Evolutionary conservation across 2,329 filamentous ascomycete species (phyloP).

Genomic region (Lachnellula cervina): DNA sequence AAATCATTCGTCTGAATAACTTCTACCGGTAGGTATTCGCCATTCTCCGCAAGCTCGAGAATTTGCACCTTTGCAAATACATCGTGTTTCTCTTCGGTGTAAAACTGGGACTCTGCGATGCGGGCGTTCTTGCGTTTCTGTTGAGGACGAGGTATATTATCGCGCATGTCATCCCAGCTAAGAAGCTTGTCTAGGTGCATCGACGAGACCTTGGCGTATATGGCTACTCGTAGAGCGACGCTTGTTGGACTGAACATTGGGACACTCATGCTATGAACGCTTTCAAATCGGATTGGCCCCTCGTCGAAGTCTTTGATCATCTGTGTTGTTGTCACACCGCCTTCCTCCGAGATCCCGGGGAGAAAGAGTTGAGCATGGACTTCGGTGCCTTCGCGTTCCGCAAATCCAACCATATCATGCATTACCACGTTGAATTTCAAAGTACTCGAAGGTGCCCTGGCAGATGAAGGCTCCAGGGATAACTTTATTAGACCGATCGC

Average conservation of each 20-base stretch:
- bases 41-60: constrained; percentile 84
- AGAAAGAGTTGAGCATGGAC: constrained; percentile 97
- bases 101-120: constrained; percentile 88
- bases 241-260: constrained; percentile 71
- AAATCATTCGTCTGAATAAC: constrained; percentile 80
- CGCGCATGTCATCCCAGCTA: constrained; percentile 98
- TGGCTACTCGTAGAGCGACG: constrained; percentile 75
- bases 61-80: constrained; percentile 84
- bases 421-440: constrained; percentile 98
- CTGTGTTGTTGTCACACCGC: constrained; percentile 89
- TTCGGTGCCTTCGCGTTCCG: constrained; percentile 90
- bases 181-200: constrained; percentile 97
- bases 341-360: constrained; percentile 81
- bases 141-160: constrained; percentile 59
- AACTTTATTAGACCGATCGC: constrained; percentile 87
- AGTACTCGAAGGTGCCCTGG: constrained; percentile 84
- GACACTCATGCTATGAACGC: constrained; percentile 96
- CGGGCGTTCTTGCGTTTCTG: constrained; percentile 52
- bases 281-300: constrained; percentile 87
- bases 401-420: constrained; percentile 91
- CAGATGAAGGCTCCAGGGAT: constrained; percentile 88
- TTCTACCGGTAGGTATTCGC: constrained; percentile 87
- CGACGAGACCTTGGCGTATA: constrained; percentile 83
- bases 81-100: constrained; percentile 88
- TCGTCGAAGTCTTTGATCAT: constrained; percentile 95